These are phyloP conservation scores for Chaetomium strumarium DNA, from an alignment of 2,329 filamentous ascomycete species.

Conservation along the genomic window DNA sequence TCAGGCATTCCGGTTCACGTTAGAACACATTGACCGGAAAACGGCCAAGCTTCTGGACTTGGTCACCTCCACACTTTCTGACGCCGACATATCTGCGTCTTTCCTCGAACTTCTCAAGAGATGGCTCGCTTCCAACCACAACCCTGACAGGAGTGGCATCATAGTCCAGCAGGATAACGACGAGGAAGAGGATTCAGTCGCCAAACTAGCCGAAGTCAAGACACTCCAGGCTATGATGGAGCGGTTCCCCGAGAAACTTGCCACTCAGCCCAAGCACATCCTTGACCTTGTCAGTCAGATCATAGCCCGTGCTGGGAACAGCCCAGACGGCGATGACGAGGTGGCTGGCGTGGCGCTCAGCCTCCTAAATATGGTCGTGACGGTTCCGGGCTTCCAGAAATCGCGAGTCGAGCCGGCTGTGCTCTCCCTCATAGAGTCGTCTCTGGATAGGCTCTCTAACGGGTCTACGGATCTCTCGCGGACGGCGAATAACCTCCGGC, in stretches of 20 bases:
- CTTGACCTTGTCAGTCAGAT: slow-evolving; percentile 59
- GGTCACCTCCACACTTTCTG: slow-evolving; percentile 44
- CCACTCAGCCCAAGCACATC: slow-evolving; percentile 58
- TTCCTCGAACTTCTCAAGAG: slow-evolving; percentile 55
- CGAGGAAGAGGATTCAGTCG: slow-evolving; percentile 35
- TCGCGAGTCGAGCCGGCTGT: slow-evolving; percentile 38
- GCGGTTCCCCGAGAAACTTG: slow-evolving; percentile 55
- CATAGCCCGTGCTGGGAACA: slow-evolving; percentile 32
- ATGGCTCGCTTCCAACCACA: slow-evolving; percentile 43
- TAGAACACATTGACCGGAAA: slow-evolving; percentile 42
- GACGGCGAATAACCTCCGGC: slow-evolving; percentile 50
- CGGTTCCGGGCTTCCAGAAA: slow-evolving; percentile 50
- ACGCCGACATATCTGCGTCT: slow-evolving; percentile 52
- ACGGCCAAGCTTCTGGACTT: slow-evolving; percentile 44
- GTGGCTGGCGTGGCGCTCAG: slow-evolving; percentile 51
- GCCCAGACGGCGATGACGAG: slow-evolving; percentile 37
- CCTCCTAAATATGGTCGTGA: slow-evolving; percentile 55
- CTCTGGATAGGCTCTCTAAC: slow-evolving; percentile 40
- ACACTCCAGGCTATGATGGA: slow-evolving; percentile 62
- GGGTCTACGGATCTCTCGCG: slow-evolving; percentile 38
- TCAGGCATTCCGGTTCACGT: slow-evolving; percentile 23
- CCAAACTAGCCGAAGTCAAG: slow-evolving; percentile 51
- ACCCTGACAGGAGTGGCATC: slow-evolving; percentile 27
- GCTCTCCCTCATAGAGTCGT: slow-evolving; percentile 42
- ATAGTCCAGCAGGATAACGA: slow-evolving; percentile 19